A percentile compares a stretch with the other conserved stretches of the same genome.
Evolutionary conservation across 768 basidiomycete genomes (phyloP).

Genomic region (Pleurotus giganteus): DNA sequence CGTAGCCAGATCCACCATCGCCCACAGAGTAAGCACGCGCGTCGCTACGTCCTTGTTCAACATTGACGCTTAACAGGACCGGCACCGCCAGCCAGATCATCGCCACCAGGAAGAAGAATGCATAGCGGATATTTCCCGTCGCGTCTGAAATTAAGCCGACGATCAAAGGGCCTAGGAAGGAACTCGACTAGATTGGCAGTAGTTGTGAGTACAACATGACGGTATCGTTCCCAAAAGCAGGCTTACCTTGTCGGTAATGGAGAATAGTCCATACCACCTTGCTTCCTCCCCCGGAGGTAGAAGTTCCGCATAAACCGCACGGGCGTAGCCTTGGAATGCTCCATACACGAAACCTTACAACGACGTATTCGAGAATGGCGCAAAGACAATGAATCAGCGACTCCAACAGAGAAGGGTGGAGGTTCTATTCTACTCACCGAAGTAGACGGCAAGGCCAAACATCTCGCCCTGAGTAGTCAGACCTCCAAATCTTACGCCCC

Average conservation of each 20-base stretch:
- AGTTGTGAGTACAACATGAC: constrained; percentile 10
- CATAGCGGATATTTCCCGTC: constrained; percentile 90
- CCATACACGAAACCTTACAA: constrained; percentile 69
- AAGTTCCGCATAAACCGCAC: constrained; percentile 84
- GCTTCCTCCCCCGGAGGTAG: constrained; percentile 89
- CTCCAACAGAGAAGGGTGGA: not conserved
- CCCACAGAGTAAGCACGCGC: constrained; percentile 36
- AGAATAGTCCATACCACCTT: constrained; percentile 84
- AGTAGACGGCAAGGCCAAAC: constrained; percentile 79
- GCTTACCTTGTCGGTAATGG: constrained; percentile 84
- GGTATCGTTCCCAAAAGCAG: not conserved
- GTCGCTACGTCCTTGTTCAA: constrained; percentile 59
- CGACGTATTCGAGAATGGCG: not conserved
- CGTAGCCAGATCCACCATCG: not conserved
- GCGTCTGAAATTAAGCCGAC: constrained; percentile 86
- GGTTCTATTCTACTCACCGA: constrained; percentile 47
- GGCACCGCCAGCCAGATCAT: constrained; percentile 86
- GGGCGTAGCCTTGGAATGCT: constrained; percentile 87
- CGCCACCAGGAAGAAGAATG: constrained; percentile 81
- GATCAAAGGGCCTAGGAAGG: constrained; percentile 87
- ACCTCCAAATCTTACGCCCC: constrained; percentile 56
- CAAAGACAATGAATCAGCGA: not conserved
- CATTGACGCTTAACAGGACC: constrained; percentile 66
- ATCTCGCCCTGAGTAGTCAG: constrained; percentile 81
- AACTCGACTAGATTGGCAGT: constrained; percentile 62